phyloP scores from a whole-genome alignment of 164 flowering plant genomes.

The Macadamia tetraphylla region DNA sequence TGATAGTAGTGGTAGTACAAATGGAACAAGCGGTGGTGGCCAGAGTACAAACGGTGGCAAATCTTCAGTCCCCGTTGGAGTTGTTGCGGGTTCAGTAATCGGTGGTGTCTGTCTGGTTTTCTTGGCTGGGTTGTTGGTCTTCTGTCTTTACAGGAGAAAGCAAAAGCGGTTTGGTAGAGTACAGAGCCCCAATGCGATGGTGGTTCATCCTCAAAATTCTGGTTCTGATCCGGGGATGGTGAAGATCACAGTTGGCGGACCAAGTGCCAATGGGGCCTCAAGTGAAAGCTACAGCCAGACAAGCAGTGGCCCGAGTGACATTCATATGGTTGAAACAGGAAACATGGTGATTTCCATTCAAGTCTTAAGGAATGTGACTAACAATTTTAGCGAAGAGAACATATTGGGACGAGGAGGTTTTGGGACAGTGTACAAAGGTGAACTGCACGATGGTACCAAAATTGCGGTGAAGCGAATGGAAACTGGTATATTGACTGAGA shows the following conservation, averaged over 20 bases:
- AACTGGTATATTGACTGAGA: slow-evolving; percentile 47
- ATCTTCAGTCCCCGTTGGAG: slow-evolving; percentile 19
- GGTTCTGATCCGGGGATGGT: slow-evolving; percentile 51
- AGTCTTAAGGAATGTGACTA: slow-evolving; percentile 4
- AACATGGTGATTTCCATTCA: slow-evolving; percentile 7
- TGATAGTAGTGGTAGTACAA: neutral
- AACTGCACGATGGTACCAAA: slow-evolving; percentile 70
- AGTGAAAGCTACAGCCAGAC: slow-evolving; percentile 34
- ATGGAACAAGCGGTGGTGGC: neutral
- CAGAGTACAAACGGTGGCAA: slow-evolving; percentile 18
- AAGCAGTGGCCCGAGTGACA: slow-evolving; percentile 34
- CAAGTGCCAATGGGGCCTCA: slow-evolving; percentile 28
- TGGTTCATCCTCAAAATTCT: slow-evolving; percentile 63
- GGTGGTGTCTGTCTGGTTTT: slow-evolving; percentile 27
- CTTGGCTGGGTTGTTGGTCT: slow-evolving; percentile 23
- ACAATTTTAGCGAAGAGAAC: slow-evolving; percentile 2
- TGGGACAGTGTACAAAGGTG: slow-evolving; percentile 60
- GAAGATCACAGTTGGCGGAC: slow-evolving; percentile 55
- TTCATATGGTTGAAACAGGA: slow-evolving; percentile 1
- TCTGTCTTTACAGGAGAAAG: slow-evolving; percentile 36
- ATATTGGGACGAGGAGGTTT: slow-evolving; percentile 7
- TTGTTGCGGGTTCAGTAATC: slow-evolving; percentile 38
- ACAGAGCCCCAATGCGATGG: slow-evolving; percentile 45
- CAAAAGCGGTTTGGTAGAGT: slow-evolving; percentile 32
- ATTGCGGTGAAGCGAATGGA: slow-evolving; percentile 86